Base-by-base conservation (phyloP, 2,329 filamentous ascomycete genomes). In the Ophiostoma australiae region DNA sequence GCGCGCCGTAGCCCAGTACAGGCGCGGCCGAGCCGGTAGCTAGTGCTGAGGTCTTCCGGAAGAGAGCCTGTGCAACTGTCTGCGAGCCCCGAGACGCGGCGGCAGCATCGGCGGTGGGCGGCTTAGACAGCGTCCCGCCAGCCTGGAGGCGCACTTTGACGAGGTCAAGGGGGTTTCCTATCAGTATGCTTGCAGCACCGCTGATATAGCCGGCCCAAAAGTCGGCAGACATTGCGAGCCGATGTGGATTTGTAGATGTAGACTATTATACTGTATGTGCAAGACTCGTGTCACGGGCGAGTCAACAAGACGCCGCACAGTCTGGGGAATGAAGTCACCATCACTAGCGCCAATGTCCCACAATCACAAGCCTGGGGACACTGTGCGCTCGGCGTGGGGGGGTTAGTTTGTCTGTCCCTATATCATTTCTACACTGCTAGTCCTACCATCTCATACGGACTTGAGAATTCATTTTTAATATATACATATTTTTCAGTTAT, bases 141-240 rank as follows among this genome's bases (percentile, higher is more conserved):
- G 91, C 90, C 84, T 98, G 94, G 2, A 96, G 82, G 58, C 90
- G 90, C 70, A 93, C 92, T 80, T 94, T 94, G 76, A 93, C 79
- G 5, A 81, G 76, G 70, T 81, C 80, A 8, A 97, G 84, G 3
- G 93, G 93, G 76, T 97, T 97, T 73, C 94, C 93, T 73, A 97
- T 90, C 67, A 97, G 82, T 76, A 97, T 97, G 66, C 93, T 92
- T 68, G 90, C 84, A 71, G 91, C 93, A 70, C 94, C 94, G 77
- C 91, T 94, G 73, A 95, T 81, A 80, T 97, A 97, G 77, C 94
- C 93, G 72, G 94, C 92, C 91, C 92, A 97, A 80, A 97, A 97
- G 78, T 97, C 94, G 75, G 92, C 88, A 69, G 91, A 92, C 91
- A 95, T 94, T 70, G 33, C 20, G 58, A 7, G 11, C 27, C 27